Base-by-base conservation (phyloP, 1,139 yeast species). In the Kodamaea suecica region DNA sequence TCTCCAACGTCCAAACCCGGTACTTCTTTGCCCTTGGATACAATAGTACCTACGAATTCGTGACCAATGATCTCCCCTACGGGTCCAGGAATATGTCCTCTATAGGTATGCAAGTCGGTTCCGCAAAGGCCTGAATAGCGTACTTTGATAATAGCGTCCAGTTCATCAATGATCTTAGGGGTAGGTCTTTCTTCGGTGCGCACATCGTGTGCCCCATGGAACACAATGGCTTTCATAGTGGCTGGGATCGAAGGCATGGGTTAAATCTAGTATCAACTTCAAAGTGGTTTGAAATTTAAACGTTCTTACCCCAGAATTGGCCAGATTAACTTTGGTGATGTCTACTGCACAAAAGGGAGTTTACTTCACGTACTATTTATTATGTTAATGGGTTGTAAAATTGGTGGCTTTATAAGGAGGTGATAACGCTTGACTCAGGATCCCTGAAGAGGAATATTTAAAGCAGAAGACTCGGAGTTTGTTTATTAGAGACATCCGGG, bases 121-220 rank as follows among this genome's bases (percentile, higher is more conserved):
- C 84, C 84, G 52, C 83, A 78, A 16, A 78, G 55, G 2, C 81
- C 83, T 1, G 80, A 70, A 38, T 68, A 75, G 37, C 61, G 61
- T 25, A 76, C 76, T 45, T 73, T 71, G 36, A 78, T 53, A 25
- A 78, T 62, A 1, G 70, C 82, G 47, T 78, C 84, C 8, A 57
- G 57, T 1, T 70, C 61, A 0, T 46, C 42, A 21, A 52, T 42
- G 17, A 78, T 47, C 26, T 45, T 37, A 3, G 85, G 84, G 2
- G 60, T 57, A 3, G 73, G 70, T 17, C 68, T 66, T 1, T 53
- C 52, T 37, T 66, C 68, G 3, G 75, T 65, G 29, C 60, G 52
- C 31, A 78, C 65, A 29, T 71, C 57, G 37, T 45, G 60, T 0
- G 80, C 73, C 0, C 77, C 81, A 38, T 66, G 57, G 56, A 73